Conservation (phyloP, 805 yeast species). For the Brettanomyces custersianus region DNA sequence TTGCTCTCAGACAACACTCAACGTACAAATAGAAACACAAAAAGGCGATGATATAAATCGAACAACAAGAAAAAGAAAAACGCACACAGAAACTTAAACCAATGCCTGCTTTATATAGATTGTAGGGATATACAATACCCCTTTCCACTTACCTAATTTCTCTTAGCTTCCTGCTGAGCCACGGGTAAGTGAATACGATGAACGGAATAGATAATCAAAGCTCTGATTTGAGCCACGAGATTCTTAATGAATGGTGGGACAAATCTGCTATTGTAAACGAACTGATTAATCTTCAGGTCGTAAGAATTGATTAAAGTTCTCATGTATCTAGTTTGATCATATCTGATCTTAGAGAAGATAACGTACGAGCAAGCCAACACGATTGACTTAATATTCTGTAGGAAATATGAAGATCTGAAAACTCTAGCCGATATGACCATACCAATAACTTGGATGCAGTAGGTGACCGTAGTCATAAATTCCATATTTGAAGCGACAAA, state of each 20-base stretch:
- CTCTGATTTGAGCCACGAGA: background rate
- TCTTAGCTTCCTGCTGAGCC: background rate
- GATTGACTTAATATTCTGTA: conserved; percentile 24
- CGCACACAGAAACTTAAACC: too few relatives aligned
- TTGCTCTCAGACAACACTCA: too few relatives aligned
- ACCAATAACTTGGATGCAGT: conserved; percentile 33
- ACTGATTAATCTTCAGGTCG: conserved; percentile 31
- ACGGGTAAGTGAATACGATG: background rate
- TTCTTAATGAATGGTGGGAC: conserved; percentile 3
- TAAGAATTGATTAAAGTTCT: conserved; percentile 39
- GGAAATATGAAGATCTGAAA: conserved; percentile 22
- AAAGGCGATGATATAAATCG: too few relatives aligned
- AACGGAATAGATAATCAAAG: background rate
- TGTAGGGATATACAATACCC: too few relatives aligned
- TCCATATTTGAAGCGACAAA: conserved; percentile 39
- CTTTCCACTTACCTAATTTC: too few relatives aligned
- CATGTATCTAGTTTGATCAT: conserved; percentile 45
- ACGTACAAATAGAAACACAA: too few relatives aligned
- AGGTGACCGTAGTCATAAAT: conserved; percentile 31
- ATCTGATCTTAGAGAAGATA: conserved; percentile 53
- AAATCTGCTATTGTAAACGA: conserved; percentile 16
- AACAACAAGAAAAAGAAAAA: too few relatives aligned
- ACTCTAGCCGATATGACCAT: conserved; percentile 29
- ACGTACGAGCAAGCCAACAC: conserved; percentile 36
- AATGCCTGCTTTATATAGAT: too few relatives aligned